Percentiles rank a stretch among this genome's conserved stretches.
phyloP scores from a whole-genome alignment of 768 basidiomycete species.

The Tricholoma sp. region DNA sequence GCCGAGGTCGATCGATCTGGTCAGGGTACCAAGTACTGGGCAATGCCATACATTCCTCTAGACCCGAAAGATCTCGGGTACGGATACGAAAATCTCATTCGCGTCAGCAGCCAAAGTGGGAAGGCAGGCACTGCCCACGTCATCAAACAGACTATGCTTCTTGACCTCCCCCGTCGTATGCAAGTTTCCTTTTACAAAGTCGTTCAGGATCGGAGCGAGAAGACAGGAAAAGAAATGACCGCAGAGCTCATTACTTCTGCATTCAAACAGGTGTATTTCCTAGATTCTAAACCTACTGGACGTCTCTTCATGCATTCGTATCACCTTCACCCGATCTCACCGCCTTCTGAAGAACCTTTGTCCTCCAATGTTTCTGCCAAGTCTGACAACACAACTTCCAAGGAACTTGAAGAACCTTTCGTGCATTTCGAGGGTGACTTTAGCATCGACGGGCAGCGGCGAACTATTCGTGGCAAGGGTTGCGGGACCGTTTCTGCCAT shows the following conservation, averaged over 20 bases:
- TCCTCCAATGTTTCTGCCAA: conserved; percentile 41
- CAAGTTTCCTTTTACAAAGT: conserved; percentile 77
- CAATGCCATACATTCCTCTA: conserved; percentile 80
- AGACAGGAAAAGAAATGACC: conserved; percentile 75
- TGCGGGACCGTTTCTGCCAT: conserved; percentile 76
- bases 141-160: conserved; percentile 66
- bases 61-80: conserved; percentile 83
- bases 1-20: conserved; percentile 43
- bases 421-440: conserved; percentile 65
- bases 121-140: conserved; percentile 84
- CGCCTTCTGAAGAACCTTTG: conserved; percentile 32
- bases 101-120: conserved; percentile 84
- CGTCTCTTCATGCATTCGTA: conserved; percentile 63
- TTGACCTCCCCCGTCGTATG: conserved; percentile 80
- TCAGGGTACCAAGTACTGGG: conserved; percentile 48
- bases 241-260: conserved; percentile 68
- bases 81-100: conserved; percentile 83
- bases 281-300: conserved; percentile 58
- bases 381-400: conserved; percentile 28
- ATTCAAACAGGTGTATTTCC: conserved; percentile 62
- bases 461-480: conserved; percentile 69
- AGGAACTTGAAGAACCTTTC: conserved; percentile 10
- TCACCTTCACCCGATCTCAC: conserved; percentile 44
- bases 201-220: conserved; percentile 68
- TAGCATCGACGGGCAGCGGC: conserved; percentile 57